These are phyloP conservation scores for Globisporangium perplexum DNA, from an alignment of 352 stramenopile species.

Conservation along the genomic window DNA sequence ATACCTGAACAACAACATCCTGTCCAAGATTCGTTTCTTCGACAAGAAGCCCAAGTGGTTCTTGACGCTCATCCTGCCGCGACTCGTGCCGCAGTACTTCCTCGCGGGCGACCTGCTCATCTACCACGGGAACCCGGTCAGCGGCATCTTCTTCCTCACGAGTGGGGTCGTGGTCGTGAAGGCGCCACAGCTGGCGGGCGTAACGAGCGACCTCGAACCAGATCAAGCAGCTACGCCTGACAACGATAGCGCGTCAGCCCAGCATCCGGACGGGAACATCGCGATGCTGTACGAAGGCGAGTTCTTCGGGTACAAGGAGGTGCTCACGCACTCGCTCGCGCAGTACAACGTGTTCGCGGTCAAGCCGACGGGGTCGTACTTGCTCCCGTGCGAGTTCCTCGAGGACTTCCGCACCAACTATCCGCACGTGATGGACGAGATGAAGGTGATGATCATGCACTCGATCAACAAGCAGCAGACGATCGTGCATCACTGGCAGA, in stretches of 20 bases:
- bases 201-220: background rate
- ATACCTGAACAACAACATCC: constrained; percentile 45
- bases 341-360: constrained; percentile 71
- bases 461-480: constrained; percentile 76
- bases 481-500: constrained; percentile 61
- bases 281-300: constrained; percentile 67
- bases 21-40: constrained; percentile 71
- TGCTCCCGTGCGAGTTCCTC: constrained; percentile 53
- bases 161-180: constrained; percentile 54
- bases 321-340: constrained; percentile 42
- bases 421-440: constrained; percentile 57
- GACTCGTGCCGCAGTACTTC: constrained; percentile 66
- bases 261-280: constrained; percentile 34
- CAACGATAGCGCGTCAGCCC: constrained; percentile 12
- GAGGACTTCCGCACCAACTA: constrained; percentile 48
- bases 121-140: constrained; percentile 60
- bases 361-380: constrained; percentile 51
- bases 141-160: constrained; percentile 77
- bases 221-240: background rate
- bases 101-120: constrained; percentile 63
- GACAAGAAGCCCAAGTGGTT: constrained; percentile 87
- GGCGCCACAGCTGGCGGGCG: constrained; percentile 10
- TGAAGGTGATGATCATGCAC: constrained; percentile 62
- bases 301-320: constrained; percentile 79
- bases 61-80: constrained; percentile 56